phyloP scores from a whole-genome alignment of 2,329 filamentous ascomycete genomes.

The Aspergillus awamori region DNA sequence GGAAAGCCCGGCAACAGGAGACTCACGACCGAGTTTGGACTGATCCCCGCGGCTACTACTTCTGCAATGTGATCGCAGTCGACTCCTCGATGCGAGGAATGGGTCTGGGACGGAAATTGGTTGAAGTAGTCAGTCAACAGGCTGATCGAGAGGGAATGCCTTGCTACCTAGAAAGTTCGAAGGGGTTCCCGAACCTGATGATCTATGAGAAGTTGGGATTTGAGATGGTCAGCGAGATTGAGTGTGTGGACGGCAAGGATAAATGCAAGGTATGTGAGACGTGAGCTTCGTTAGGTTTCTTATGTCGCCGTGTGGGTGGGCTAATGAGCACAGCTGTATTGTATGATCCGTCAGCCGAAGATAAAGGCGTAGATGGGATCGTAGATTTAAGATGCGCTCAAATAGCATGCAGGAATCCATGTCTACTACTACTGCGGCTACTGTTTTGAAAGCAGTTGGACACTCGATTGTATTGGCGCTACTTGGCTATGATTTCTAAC shows the following conservation, averaged over 20 bases:
- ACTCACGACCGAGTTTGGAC: constrained; percentile 67
- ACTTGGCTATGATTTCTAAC: too few relatives aligned
- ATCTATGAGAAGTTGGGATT: constrained; percentile 75
- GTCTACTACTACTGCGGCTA: too few relatives aligned
- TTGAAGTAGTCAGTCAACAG: constrained; percentile 63
- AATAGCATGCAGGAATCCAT: too few relatives aligned
- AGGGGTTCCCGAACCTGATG: constrained; percentile 67
- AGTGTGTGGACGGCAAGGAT: constrained; percentile 65
- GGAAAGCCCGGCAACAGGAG: constrained; percentile 67
- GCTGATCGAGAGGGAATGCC: constrained; percentile 66
- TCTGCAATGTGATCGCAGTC: constrained; percentile 75
- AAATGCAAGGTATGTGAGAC: constrained; percentile 50
- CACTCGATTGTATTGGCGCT: too few relatives aligned
- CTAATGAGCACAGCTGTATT: constrained; percentile 24
- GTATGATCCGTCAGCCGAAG: constrained; percentile 27
- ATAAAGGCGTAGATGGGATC: constrained; percentile 1
- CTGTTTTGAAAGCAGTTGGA: too few relatives aligned
- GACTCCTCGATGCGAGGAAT: constrained; percentile 65
- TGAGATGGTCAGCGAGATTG: constrained; percentile 64
- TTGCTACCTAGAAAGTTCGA: constrained; percentile 73
- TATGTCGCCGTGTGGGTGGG: not conserved
- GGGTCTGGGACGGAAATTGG: constrained; percentile 67
- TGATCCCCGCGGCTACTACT: constrained; percentile 70
- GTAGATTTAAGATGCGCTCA: too few relatives aligned
- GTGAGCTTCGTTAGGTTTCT: not conserved